Base-by-base conservation (phyloP, 352 stramenopile genomes). In the Lagenidium sp. region DNA sequence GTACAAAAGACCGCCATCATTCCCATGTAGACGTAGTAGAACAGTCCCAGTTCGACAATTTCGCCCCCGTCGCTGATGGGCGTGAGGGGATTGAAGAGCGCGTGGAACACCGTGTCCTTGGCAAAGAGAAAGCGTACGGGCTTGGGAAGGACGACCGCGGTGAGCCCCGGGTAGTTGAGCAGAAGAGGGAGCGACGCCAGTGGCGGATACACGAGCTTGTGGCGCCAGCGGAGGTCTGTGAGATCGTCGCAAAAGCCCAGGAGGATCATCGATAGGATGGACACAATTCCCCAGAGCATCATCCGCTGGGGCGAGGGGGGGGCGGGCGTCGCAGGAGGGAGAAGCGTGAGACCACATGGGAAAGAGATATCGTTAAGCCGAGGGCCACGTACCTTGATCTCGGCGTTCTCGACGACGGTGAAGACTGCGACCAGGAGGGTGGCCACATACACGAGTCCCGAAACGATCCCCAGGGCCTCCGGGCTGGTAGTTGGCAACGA, bases 1-100 rank as follows among this genome's bases (percentile, higher is more conserved):
- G 96, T 99, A 70, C 95, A 99, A 65, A 99, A 99, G 6, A 99
- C 95, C 4, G 95, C 93, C 58, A 99, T 88, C 65, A 99, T 82
- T 36, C 89, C 90, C 94, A 99, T 99, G 70, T 98, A 99, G 2
- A 99, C 53, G 52, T 98, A 91, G 68, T 98, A 99, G 11, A 97
- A 68, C 7, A 91, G 55, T 8, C 94, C 94, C 24, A 99, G 58
- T 53, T 98, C 91, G 5, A 97, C 60, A 26, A 98, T 68, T 28
- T 82, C 71, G 20, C 92, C 92, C 21, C 83, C 62, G 29, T 84
- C 68, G 53, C 71, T 89, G 22, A 84, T 63, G 7, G 63, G 70
- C 36, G 94, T 60, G 18, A 93, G 24, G 5, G 74, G 67, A 36
- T 67, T 71, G 11, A 94, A 42, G 11, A 91, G 36, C 8, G 62